Evolutionary conservation across 768 basidiomycete species (phyloP).

Genomic region (Trametes coccinea): DNA sequence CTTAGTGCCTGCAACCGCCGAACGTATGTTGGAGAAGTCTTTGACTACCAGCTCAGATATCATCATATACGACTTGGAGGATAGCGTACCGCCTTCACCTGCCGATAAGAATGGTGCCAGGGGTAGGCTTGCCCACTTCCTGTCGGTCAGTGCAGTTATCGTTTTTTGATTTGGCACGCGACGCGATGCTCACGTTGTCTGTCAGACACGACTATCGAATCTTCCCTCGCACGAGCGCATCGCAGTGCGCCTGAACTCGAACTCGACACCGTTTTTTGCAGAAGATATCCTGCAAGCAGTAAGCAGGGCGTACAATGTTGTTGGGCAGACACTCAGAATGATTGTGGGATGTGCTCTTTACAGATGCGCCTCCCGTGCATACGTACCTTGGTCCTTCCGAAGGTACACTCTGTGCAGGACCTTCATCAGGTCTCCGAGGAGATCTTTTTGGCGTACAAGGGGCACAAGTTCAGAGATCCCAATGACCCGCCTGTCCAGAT

Average conservation of each 20-base stretch:
- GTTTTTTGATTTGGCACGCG: too few species aligned
- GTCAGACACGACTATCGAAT: slow-evolving; percentile 17
- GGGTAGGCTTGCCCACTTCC: slow-evolving; percentile 52
- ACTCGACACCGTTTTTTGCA: slow-evolving; percentile 63
- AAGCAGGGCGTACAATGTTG: slow-evolving; percentile 12
- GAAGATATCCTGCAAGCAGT: slow-evolving; percentile 66
- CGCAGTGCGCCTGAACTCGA: slow-evolving; percentile 71
- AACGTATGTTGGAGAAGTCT: slow-evolving; percentile 82
- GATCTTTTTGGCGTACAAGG: slow-evolving; percentile 38
- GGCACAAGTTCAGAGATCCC: slow-evolving; percentile 21
- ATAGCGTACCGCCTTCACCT: slow-evolving; percentile 68
- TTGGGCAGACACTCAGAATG: neutral
- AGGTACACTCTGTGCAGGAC: slow-evolving; percentile 71
- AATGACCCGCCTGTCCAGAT: slow-evolving; percentile 47
- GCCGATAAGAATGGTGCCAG: slow-evolving; percentile 63
- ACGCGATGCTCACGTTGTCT: neutral
- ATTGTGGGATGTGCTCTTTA: neutral
- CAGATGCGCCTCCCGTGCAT: slow-evolving; percentile 52
- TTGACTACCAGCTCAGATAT: slow-evolving; percentile 63
- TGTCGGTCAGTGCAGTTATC: slow-evolving; percentile 43
- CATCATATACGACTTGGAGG: slow-evolving; percentile 87
- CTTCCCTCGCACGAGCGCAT: slow-evolving; percentile 52
- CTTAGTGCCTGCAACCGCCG: slow-evolving; percentile 76
- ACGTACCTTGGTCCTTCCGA: slow-evolving; percentile 78
- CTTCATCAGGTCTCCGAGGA: slow-evolving; percentile 58